phyloP scores from a whole-genome alignment of 345 rosid species.

The Dipteronia dyeriana region DNA sequence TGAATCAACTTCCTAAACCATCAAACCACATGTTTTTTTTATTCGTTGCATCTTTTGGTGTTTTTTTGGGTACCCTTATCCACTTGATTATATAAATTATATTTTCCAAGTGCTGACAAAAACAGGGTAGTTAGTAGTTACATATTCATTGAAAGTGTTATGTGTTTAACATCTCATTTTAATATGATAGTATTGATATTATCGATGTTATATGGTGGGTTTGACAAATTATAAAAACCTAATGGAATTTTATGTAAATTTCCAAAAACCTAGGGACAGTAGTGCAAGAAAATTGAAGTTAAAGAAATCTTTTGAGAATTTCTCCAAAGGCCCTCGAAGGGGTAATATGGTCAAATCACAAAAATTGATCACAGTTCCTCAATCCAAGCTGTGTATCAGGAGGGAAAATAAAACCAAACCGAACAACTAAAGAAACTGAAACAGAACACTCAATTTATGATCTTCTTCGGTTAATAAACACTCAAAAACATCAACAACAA shows the following conservation, averaged over 20 bases:
- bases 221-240: constrained; percentile 8
- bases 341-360: constrained; percentile 26
- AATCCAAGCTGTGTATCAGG: constrained; percentile 22
- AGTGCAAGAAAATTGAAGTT: background rate
- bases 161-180: background rate
- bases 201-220: background rate
- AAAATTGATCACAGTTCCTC: constrained; percentile 2
- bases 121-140: background rate
- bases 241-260: background rate
- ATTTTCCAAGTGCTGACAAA: background rate
- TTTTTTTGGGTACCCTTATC: no score
- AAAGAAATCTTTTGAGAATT: background rate
- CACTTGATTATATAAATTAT: no score
- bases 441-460: background rate
- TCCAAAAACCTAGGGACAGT: background rate
- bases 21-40: no score
- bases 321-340: background rate
- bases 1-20: no score
- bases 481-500: background rate
- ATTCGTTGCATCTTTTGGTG: no score
- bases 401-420: constrained; percentile 32
- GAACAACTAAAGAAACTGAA: constrained; percentile 14
- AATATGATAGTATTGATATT: background rate
- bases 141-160: background rate
- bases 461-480: background rate